Percentiles rank a stretch among this genome's conserved stretches.
Evolutionary conservation across 2,329 filamentous ascomycete genomes (phyloP).

Genomic region (Fusarium oxysporum): DNA sequence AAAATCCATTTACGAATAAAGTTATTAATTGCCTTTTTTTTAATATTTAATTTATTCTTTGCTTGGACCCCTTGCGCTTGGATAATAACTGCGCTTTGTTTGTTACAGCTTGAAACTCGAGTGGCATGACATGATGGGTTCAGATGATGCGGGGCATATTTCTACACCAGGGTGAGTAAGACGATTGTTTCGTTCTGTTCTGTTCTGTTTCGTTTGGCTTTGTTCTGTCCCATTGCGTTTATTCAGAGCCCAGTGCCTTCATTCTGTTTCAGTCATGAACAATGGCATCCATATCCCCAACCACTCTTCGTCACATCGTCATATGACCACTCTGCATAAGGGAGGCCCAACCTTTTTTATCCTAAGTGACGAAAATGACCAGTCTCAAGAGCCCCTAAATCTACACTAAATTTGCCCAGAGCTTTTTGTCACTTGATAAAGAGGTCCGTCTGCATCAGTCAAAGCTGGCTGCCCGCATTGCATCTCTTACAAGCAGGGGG

Average conservation of each 20-base stretch:
- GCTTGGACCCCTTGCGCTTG: not conserved
- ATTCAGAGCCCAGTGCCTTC: conserved; percentile 13
- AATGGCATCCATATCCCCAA: not conserved
- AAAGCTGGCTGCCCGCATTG: not conserved
- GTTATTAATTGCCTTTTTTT: not conserved
- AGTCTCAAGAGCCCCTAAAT: not conserved
- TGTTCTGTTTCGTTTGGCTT: conserved; percentile 12
- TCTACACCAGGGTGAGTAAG: conserved; percentile 35
- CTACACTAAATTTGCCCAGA: not conserved
- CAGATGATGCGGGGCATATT: conserved; percentile 36
- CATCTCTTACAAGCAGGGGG: conserved; percentile 25
- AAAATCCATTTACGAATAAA: not conserved
- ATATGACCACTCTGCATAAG: conserved; percentile 22
- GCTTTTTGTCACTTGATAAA: not conserved
- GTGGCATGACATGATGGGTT: conserved; percentile 44
- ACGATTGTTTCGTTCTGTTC: conserved; percentile 29
- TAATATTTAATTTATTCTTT: not conserved
- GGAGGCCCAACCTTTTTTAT: not conserved
- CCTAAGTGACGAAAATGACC: not conserved
- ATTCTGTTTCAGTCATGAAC: not conserved
- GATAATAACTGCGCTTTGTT: not conserved
- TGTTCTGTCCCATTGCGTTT: not conserved
- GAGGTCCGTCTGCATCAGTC: not conserved
- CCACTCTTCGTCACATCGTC: conserved; percentile 4
- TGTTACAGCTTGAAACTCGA: conserved; percentile 34